Percentiles rank a stretch among this genome's conserved stretches.
Conservation (phyloP, 2,329 filamentous ascomycete genomes). For the Albifimbria verrucaria region DNA sequence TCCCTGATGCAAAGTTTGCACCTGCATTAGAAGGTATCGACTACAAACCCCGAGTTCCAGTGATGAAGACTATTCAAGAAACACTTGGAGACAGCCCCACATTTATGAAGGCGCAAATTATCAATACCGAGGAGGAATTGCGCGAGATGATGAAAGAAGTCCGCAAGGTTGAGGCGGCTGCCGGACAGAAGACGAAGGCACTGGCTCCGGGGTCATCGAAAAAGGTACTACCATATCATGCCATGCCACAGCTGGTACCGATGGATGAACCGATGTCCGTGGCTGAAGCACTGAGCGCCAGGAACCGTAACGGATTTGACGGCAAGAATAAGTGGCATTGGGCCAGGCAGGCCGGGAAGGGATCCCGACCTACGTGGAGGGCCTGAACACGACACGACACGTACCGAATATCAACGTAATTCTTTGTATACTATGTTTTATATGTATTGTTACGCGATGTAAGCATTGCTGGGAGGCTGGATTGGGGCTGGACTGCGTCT, state of each 20-base stretch:
- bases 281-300: constrained; percentile 27
- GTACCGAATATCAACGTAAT: not conserved
- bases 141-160: constrained; percentile 65
- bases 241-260: constrained; percentile 28
- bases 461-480: too few species aligned
- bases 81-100: constrained; percentile 42
- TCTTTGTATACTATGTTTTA: constrained; percentile 8
- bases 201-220: constrained; percentile 22
- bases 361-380: constrained; percentile 20
- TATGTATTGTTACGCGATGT: not conserved
- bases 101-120: constrained; percentile 84
- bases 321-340: constrained; percentile 22
- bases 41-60: constrained; percentile 70
- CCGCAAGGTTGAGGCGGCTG: constrained; percentile 31
- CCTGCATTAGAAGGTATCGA: constrained; percentile 59
- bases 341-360: constrained; percentile 17
- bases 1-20: constrained; percentile 47
- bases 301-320: constrained; percentile 15
- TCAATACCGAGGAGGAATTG: constrained; percentile 69
- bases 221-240: constrained; percentile 32
- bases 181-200: constrained; percentile 17
- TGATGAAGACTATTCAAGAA: constrained; percentile 71
- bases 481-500: too few species aligned
- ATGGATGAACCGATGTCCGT: constrained; percentile 34
- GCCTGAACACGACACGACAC: constrained; percentile 11